Conservation (phyloP, 108 stramenopile genomes). For the Fragilariopsis cylindrus region DNA sequence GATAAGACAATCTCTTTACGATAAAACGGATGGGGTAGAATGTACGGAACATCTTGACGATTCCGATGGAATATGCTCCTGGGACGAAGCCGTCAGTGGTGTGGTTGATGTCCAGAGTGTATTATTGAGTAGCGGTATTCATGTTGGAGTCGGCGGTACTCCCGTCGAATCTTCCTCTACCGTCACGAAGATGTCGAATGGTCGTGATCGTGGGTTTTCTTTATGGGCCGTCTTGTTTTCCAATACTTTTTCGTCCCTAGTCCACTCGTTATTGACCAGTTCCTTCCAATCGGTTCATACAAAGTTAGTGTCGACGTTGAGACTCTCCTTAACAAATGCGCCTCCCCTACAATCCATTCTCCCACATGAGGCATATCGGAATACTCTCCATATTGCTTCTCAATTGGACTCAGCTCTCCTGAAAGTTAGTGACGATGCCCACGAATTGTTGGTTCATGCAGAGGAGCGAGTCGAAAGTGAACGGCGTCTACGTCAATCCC, state of each 20-base stretch:
- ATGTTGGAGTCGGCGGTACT: slow-evolving; percentile 33
- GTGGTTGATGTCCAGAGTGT: slow-evolving; percentile 74
- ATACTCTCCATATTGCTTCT: slow-evolving; percentile 78
- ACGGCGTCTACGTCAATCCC: slow-evolving; percentile 71
- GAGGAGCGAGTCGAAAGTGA: slow-evolving; percentile 89
- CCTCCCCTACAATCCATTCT: slow-evolving; percentile 68
- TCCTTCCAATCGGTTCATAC: slow-evolving; percentile 85
- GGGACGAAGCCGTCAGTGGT: slow-evolving; percentile 81
- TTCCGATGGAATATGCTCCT: slow-evolving; percentile 55
- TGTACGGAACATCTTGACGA: slow-evolving; percentile 46
- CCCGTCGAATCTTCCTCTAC: background rate
- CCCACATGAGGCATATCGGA: slow-evolving; percentile 89
- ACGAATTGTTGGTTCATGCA: slow-evolving; percentile 86
- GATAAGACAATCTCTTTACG: slow-evolving; percentile 86
- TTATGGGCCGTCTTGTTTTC: slow-evolving; percentile 85
- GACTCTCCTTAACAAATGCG: slow-evolving; percentile 77
- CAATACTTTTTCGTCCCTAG: slow-evolving; percentile 83
- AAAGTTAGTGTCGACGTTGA: slow-evolving; percentile 71
- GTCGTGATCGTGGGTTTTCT: slow-evolving; percentile 56
- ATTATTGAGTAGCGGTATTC: background rate
- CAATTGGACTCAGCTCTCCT: slow-evolving; percentile 70
- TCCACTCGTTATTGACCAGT: slow-evolving; percentile 79
- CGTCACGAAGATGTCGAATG: background rate
- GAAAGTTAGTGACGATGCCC: slow-evolving; percentile 85
- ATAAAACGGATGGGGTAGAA: slow-evolving; percentile 84